A percentile compares a stretch with the other conserved stretches of the same genome.
Conservation (phyloP, 129 eudicot genomes). For the Flaveria trinervia region DNA sequence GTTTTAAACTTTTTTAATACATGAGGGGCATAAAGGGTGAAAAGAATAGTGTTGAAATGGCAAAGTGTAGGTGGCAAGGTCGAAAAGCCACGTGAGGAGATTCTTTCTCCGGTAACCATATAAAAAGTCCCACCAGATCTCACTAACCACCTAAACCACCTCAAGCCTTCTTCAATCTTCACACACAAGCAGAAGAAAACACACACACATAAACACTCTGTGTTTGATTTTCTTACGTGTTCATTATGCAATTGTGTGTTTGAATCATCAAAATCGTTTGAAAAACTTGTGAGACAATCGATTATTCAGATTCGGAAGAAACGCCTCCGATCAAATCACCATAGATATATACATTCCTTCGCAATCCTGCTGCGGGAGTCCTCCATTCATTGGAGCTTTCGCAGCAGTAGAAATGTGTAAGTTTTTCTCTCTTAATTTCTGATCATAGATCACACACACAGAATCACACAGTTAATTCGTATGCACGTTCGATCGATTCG, state of each 20-base stretch:
- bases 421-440: slow-evolving; percentile 30
- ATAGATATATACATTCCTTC: slow-evolving; percentile 41
- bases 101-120: slow-evolving; percentile 28
- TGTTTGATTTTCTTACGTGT: background rate
- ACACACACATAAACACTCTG: background rate
- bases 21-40: background rate
- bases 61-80: slow-evolving; percentile 36
- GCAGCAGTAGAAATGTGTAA: slow-evolving; percentile 35
- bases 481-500: background rate
- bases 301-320: slow-evolving; percentile 22
- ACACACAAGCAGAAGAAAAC: background rate
- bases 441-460: slow-evolving; percentile 16
- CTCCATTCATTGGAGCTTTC: slow-evolving; percentile 42
- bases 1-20: too few relatives aligned
- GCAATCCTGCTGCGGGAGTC: slow-evolving; percentile 40
- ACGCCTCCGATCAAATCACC: slow-evolving; percentile 18
- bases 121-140: slow-evolving; percentile 48
- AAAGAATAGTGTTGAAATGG: slow-evolving; percentile 1
- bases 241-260: slow-evolving; percentile 24
- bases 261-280: slow-evolving; percentile 30
- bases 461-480: background rate
- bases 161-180: background rate
- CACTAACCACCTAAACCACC: slow-evolving; percentile 40
- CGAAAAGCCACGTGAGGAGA: slow-evolving; percentile 28
- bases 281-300: slow-evolving; percentile 38